Evolutionary conservation across 2,329 filamentous ascomycete species (phyloP).

Genomic region (Chalara sp.): DNA sequence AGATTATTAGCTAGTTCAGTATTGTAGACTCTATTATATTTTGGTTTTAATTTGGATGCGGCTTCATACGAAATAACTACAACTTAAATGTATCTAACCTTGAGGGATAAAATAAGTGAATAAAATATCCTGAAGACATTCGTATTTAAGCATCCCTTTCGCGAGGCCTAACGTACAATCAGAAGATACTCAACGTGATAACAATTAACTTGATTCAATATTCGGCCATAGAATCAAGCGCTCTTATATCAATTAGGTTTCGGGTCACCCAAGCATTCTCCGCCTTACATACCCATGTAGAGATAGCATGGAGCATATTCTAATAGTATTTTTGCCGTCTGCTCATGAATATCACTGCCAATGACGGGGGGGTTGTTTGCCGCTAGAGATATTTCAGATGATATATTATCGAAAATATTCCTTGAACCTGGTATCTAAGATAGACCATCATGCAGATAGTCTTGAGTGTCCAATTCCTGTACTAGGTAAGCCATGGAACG

Average conservation of each 20-base stretch:
- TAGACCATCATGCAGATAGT: slow-evolving; percentile 39
- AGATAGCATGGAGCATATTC: not conserved
- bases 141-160: no score
- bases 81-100: no score
- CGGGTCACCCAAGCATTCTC: not conserved
- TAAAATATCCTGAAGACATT: no score
- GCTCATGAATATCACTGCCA: not conserved
- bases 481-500: not conserved
- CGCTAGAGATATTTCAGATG: not conserved
- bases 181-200: no score
- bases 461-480: slow-evolving; percentile 37
- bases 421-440: slow-evolving; percentile 37
- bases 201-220: no score
- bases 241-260: not conserved
- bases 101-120: no score
- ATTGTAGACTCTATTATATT: no score
- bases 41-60: no score
- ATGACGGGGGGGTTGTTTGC: not conserved
- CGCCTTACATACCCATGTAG: not conserved
- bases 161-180: no score
- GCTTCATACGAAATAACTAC: no score
- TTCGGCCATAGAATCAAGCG: no score
- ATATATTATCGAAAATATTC: slow-evolving; percentile 15
- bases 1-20: no score
- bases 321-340: not conserved